Evolutionary conservation across 768 basidiomycete species (phyloP).

Genomic region (Boletales sp.): DNA sequence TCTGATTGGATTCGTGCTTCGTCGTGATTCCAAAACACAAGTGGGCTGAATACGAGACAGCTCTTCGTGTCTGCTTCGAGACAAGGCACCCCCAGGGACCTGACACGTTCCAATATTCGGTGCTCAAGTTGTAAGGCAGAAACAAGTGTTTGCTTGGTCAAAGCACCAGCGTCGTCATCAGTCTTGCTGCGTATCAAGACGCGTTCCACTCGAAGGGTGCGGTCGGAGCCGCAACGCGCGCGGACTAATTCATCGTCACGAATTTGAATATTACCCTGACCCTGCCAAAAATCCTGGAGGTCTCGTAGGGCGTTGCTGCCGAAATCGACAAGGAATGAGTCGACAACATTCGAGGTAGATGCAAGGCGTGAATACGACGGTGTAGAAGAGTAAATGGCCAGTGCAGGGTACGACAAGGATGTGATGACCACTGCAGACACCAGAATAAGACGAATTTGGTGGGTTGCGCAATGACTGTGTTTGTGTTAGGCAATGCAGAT

Average conservation of each 20-base stretch:
- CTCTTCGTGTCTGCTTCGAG: constrained; percentile 47
- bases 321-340: constrained; percentile 55
- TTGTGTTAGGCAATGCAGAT: constrained; percentile 5
- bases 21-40: constrained; percentile 73
- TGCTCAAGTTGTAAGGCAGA: constrained; percentile 65
- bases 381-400: constrained; percentile 77
- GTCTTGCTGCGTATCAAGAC: constrained; percentile 60
- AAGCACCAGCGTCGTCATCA: constrained; percentile 43
- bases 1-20: constrained; percentile 50
- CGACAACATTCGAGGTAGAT: constrained; percentile 55
- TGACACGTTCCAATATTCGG: constrained; percentile 44
- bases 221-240: constrained; percentile 65
- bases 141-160: constrained; percentile 59
- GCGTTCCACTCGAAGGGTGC: constrained; percentile 73
- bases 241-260: constrained; percentile 69
- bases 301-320: constrained; percentile 57
- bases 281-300: constrained; percentile 70
- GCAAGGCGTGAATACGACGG: constrained; percentile 57
- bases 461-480: constrained; percentile 79
- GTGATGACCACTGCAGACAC: constrained; percentile 87
- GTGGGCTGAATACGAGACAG: constrained; percentile 72
- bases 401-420: constrained; percentile 86
- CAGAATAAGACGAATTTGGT: constrained; percentile 86
- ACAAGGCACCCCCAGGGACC: constrained; percentile 46
- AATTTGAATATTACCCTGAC: constrained; percentile 56